Evolutionary conservation across 1,139 yeast genomes (phyloP).

Genomic region (Lodderomyces pseudojiufengensis): DNA sequence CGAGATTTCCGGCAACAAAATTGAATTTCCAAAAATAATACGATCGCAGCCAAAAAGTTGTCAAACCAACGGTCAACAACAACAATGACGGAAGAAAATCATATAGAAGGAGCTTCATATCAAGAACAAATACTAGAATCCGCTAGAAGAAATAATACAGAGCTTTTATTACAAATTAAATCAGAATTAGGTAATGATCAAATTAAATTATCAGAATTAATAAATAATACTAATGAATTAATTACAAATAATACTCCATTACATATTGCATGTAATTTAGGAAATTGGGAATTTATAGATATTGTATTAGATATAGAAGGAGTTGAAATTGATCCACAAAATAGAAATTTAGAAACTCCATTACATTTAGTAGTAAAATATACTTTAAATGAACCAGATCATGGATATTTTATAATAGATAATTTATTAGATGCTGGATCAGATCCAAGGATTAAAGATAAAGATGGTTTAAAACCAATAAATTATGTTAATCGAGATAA

Average conservation of each 20-base stretch:
- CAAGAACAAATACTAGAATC: conserved; percentile 83
- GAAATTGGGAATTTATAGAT: conserved; percentile 86
- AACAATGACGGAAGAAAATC: conserved; percentile 5
- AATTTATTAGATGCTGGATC: conserved; percentile 90
- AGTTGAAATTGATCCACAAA: conserved; percentile 81
- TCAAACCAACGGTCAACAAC: background rate
- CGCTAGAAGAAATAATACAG: conserved; percentile 84
- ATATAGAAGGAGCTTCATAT: conserved; percentile 62
- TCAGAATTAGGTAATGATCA: conserved; percentile 43
- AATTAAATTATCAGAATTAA: conserved; percentile 50
- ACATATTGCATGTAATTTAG: conserved; percentile 77
- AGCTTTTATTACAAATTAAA: conserved; percentile 59
- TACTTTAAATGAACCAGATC: conserved; percentile 70
- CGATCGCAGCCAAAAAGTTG: background rate
- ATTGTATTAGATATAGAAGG: conserved; percentile 81
- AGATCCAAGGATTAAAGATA: conserved; percentile 56
- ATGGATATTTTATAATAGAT: conserved; percentile 75
- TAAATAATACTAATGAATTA: conserved; percentile 72
- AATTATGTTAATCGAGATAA: conserved; percentile 59
- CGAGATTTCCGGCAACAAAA: conserved; percentile 2
- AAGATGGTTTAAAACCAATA: conserved; percentile 60
- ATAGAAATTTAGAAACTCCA: conserved; percentile 83
- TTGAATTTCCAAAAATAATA: background rate
- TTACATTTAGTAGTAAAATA: conserved; percentile 81
- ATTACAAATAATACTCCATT: conserved; percentile 75